Evolutionary conservation across 2,329 filamentous ascomycete species (phyloP).

Genomic region (Aspergillus pseudonomiae): DNA sequence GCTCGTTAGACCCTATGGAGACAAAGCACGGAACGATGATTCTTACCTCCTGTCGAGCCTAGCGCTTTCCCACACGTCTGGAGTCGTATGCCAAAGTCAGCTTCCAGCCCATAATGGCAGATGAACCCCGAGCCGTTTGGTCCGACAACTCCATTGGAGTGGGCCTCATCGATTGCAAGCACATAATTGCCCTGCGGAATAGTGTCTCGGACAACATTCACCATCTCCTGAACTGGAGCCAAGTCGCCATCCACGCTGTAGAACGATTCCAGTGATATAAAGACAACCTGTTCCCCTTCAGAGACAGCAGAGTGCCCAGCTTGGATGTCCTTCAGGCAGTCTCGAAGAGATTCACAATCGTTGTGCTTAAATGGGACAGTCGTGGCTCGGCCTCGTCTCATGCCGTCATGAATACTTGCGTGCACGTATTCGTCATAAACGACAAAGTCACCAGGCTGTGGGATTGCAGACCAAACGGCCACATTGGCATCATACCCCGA

Average conservation of each 20-base stretch:
- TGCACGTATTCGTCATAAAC: slow-evolving; percentile 70
- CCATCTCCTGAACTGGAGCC: slow-evolving; percentile 24
- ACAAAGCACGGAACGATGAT: background rate
- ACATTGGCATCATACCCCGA: slow-evolving; percentile 63
- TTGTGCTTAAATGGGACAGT: slow-evolving; percentile 29
- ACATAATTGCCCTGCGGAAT: slow-evolving; percentile 27
- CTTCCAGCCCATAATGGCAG: slow-evolving; percentile 29
- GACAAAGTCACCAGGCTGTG: slow-evolving; percentile 57
- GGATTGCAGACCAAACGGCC: slow-evolving; percentile 56
- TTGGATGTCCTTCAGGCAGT: slow-evolving; percentile 3
- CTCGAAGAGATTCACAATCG: slow-evolving; percentile 7
- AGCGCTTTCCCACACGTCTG: slow-evolving; percentile 34
- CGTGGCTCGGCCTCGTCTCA: slow-evolving; percentile 58
- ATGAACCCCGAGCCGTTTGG: slow-evolving; percentile 24
- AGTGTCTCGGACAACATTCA: slow-evolving; percentile 18
- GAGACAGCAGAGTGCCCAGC: slow-evolving; percentile 4
- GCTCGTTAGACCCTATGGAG: background rate
- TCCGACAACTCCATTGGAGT: slow-evolving; percentile 20
- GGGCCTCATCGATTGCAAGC: slow-evolving; percentile 24
- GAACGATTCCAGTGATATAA: slow-evolving; percentile 47
- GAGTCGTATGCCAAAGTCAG: slow-evolving; percentile 30
- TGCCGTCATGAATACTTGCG: slow-evolving; percentile 71
- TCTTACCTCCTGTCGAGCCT: slow-evolving; percentile 29
- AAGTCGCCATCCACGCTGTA: slow-evolving; percentile 56
- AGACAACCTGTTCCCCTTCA: slow-evolving; percentile 30